Percentiles rank a stretch among this genome's conserved stretches.
Conservation (phyloP, 306 rosid species). For the Cicer judaicum region DNA sequence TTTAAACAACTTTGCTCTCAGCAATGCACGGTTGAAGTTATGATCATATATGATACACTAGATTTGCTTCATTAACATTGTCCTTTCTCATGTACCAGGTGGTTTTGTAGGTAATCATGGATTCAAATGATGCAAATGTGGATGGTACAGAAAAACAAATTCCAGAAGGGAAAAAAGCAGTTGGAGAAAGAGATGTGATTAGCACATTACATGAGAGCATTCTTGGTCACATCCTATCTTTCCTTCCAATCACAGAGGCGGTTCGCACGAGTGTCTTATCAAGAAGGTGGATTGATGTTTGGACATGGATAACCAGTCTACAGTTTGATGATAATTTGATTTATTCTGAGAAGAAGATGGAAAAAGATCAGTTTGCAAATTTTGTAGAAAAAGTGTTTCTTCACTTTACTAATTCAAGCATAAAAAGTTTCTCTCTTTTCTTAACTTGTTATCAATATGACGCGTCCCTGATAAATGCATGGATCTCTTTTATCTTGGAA, state of each 20-base stretch:
- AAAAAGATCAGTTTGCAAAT: conserved; percentile 36
- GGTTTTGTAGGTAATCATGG: conserved; percentile 20
- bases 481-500: conserved; percentile 47
- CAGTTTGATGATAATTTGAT: conserved; percentile 27
- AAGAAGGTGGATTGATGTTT: conserved; percentile 37
- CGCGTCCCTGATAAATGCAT: conserved; percentile 35
- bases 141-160: neutral
- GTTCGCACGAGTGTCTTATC: conserved; percentile 38
- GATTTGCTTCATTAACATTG: neutral
- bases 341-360: conserved; percentile 40
- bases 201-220: conserved; percentile 41
- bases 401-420: conserved; percentile 39
- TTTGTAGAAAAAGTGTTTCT: conserved; percentile 40
- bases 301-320: conserved; percentile 38
- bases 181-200: conserved; percentile 24
- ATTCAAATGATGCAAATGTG: conserved; percentile 3
- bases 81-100: conserved; percentile 1
- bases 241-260: conserved; percentile 40
- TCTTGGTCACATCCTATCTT: conserved; percentile 41
- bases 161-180: neutral
- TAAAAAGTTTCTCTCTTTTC: conserved; percentile 44
- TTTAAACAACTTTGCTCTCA: no score
- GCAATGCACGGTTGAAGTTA: no score
- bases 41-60: neutral
- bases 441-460: conserved; percentile 41